Percentiles rank a stretch among this genome's conserved stretches.
These are phyloP conservation scores for Cyclotella choctawhatcheeana DNA, from an alignment of 108 stramenopile genomes.

Conservation along the genomic window DNA sequence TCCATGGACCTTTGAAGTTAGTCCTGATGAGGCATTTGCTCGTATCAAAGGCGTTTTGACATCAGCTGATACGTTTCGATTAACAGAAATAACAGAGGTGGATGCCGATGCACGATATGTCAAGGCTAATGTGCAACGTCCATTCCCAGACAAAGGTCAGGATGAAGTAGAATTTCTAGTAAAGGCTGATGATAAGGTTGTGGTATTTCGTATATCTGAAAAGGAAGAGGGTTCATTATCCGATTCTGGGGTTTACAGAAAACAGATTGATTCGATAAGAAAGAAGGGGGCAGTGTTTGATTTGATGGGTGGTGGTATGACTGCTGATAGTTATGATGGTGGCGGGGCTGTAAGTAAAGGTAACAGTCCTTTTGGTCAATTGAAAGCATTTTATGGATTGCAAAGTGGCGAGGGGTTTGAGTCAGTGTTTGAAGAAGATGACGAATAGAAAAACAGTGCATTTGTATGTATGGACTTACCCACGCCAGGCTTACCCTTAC, in stretches of 20 bases:
- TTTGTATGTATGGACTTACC: too few relatives aligned
- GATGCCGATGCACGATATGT: conserved; percentile 63
- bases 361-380: conserved; percentile 69
- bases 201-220: conserved; percentile 63
- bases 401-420: conserved; percentile 82
- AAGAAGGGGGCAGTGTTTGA: conserved; percentile 70
- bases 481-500: too few relatives aligned
- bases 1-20: conserved; percentile 82
- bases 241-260: conserved; percentile 74
- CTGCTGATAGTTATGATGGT: conserved; percentile 54
- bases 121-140: conserved; percentile 58
- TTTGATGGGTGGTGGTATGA: conserved; percentile 75
- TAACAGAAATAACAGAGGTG: conserved; percentile 58
- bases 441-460: not conserved
- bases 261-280: conserved; percentile 68
- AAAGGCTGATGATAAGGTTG: conserved; percentile 69
- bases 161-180: conserved; percentile 79
- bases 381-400: conserved; percentile 89
- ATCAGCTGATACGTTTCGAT: conserved; percentile 46
- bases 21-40: conserved; percentile 71
- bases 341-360: conserved; percentile 44
- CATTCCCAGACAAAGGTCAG: conserved; percentile 16
- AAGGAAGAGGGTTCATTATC: conserved; percentile 50
- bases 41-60: conserved; percentile 77
- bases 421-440: conserved; percentile 68